Evolutionary conservation across 352 stramenopile species (phyloP).

Genomic region (Elongisporangium anandrum): DNA sequence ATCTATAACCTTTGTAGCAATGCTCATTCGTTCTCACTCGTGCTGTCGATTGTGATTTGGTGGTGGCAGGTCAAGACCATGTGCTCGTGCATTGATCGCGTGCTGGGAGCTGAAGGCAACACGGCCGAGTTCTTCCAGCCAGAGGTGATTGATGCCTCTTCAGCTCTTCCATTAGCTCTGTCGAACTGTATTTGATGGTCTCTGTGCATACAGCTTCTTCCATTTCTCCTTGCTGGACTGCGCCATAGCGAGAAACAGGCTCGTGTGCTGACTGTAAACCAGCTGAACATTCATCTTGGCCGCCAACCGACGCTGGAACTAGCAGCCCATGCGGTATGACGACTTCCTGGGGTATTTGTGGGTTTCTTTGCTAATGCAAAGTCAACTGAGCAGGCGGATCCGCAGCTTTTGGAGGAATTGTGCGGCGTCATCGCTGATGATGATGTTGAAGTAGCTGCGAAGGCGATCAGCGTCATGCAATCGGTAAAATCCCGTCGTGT

Average conservation of each 20-base stretch:
- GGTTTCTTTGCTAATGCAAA: conserved; percentile 2
- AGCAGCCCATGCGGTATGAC: conserved; percentile 42
- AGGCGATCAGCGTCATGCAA: conserved; percentile 55
- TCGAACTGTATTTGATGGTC: neutral
- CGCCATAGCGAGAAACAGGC: conserved; percentile 55
- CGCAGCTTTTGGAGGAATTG: conserved; percentile 47
- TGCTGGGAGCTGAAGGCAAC: conserved; percentile 49
- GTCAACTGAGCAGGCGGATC: conserved; percentile 31
- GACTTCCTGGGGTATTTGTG: neutral
- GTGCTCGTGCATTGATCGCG: conserved; percentile 74
- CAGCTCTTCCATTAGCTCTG: neutral
- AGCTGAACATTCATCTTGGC: conserved; percentile 64
- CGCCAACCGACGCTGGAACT: conserved; percentile 44
- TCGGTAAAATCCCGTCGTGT: conserved; percentile 24
- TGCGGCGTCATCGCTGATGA: conserved; percentile 59
- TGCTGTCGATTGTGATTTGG: neutral
- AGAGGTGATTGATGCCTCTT: conserved; percentile 26
- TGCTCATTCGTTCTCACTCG: neutral
- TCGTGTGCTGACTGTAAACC: conserved; percentile 59
- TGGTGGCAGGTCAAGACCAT: conserved; percentile 51
- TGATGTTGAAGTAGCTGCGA: conserved; percentile 63
- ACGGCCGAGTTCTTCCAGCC: conserved; percentile 63
- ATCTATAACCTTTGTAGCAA: neutral
- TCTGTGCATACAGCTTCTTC: conserved; percentile 42
- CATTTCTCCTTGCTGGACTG: conserved; percentile 70